These are phyloP conservation scores for Avena sativa DNA, from an alignment of 176 grass and related monocot genomes.

Conservation along the genomic window DNA sequence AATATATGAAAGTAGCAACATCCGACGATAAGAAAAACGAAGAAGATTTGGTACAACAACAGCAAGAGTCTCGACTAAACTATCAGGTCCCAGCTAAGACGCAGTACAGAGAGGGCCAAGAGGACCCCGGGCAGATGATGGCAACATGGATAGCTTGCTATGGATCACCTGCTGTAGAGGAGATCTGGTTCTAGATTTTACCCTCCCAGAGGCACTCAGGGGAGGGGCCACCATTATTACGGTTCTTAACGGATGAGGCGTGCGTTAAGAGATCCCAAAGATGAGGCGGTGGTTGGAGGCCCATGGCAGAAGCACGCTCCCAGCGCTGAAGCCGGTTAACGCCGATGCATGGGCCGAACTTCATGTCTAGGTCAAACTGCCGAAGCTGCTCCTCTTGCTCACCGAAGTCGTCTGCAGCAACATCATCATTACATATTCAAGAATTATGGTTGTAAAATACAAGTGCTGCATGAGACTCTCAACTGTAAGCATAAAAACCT, in stretches of 20 bases:
- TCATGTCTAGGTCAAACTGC: conserved; percentile 64
- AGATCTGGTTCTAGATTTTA: conserved; percentile 44
- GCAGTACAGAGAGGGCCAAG: neutral
- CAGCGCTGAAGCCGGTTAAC: conserved; percentile 61
- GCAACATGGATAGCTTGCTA: neutral
- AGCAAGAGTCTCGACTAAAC: neutral
- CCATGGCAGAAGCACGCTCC: conserved; percentile 72
- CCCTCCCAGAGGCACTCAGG: conserved; percentile 72
- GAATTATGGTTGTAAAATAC: neutral
- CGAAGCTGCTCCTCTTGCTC: conserved; percentile 60
- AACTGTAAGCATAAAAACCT: neutral
- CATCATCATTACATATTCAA: neutral
- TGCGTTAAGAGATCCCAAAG: conserved; percentile 37
- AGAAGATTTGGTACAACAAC: neutral
- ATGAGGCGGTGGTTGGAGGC: conserved; percentile 59
- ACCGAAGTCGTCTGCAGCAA: conserved; percentile 48
- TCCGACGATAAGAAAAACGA: neutral
- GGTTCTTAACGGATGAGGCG: neutral
- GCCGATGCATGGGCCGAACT: conserved; percentile 68
- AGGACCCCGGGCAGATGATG: neutral
- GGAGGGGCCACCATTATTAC: neutral
- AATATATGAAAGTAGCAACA: neutral
- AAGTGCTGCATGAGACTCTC: neutral
- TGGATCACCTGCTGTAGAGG: neutral
- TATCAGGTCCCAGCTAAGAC: neutral